These are phyloP conservation scores for Hysterangium stoloniferum DNA, from an alignment of 768 basidiomycete genomes.

Conservation along the genomic window DNA sequence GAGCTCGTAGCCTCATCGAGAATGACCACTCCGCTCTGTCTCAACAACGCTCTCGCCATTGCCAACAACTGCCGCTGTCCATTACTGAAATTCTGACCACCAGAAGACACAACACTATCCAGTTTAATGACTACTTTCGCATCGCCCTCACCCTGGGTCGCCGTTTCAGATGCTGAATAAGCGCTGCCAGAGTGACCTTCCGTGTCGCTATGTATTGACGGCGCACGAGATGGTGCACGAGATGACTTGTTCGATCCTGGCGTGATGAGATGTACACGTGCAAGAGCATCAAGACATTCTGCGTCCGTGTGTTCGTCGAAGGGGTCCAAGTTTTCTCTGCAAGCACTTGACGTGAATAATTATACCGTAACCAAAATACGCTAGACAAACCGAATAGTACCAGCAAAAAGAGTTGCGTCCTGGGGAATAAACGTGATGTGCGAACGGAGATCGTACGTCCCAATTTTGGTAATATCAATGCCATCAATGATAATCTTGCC, in stretches of 20 bases:
- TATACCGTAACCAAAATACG: background rate
- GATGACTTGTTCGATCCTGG: slow-evolving; percentile 45
- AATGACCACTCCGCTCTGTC: slow-evolving; percentile 65
- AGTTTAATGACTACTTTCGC: slow-evolving; percentile 38
- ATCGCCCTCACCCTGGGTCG: slow-evolving; percentile 34
- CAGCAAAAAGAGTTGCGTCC: slow-evolving; percentile 18
- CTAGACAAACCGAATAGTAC: slow-evolving; percentile 4
- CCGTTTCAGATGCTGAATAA: slow-evolving; percentile 33
- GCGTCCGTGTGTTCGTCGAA: slow-evolving; percentile 66
- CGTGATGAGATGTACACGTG: slow-evolving; percentile 71
- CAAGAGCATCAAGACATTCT: slow-evolving; percentile 74
- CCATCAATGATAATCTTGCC: slow-evolving; percentile 33
- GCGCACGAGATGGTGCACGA: slow-evolving; percentile 36
- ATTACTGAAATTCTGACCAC: slow-evolving; percentile 87
- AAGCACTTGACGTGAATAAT: background rate
- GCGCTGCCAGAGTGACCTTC: slow-evolving; percentile 29
- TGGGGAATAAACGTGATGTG: slow-evolving; percentile 31
- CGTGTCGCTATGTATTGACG: slow-evolving; percentile 37
- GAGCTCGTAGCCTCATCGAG: slow-evolving; percentile 82
- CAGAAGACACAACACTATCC: slow-evolving; percentile 74
- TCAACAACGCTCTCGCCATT: slow-evolving; percentile 73
- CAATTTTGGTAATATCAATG: slow-evolving; percentile 33
- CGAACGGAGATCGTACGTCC: slow-evolving; percentile 26
- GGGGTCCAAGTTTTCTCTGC: slow-evolving; percentile 30
- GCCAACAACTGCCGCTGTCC: slow-evolving; percentile 86